Evolutionary conservation across 225 moss, liverwort and hornwort genomes (phyloP), one percentile per base, ranked within the genome.

Genomic region (Polytrichum commune): DNA sequence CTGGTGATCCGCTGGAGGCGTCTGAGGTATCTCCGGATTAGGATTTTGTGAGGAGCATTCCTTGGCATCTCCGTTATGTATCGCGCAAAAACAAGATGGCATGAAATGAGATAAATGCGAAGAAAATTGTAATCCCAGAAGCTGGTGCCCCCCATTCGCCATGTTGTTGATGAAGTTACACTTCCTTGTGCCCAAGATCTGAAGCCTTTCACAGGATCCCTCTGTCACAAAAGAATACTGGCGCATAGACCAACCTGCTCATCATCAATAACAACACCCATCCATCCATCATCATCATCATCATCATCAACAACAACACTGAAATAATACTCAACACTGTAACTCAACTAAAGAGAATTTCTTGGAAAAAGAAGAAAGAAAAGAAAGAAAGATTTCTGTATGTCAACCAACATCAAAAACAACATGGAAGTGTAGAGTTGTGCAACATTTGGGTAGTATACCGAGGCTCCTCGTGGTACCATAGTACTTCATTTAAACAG

Each of bases 91-190:
- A 28, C 77, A 73, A 28, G 70, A 32, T 56, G 82, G 75, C 75
- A 80, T 78, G 8, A 78, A 73, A 70, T 80, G 77, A 1, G 60
- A 63, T 57, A 80, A 53, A 25, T 77, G 73, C 8, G 80, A 70
- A 7, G 81, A 81, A 69, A 81, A 64, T 66, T 84, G 84, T 5
- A 79, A 24, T 0, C 84, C 81, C 4, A 87, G 60, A 35, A 84
- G 76, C 46, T 46, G 46, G 69, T 81, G 87, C 19, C 81, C 84
- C 46, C 79, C 58, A 54, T 74, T 84, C 26, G 80, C 76, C 86
- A 86, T 80, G 20, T 57, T 46, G 16, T 13, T 46, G 46, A 16
- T 46, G 46, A 16, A 46, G 46, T 46, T 46, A 46, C 13, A 16
- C 46, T 46, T 68, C 27, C 66, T 77, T 66, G 74, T 63, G 72